Percentiles rank a stretch among this genome's conserved stretches.
These are phyloP conservation scores for Podosphaera aphanis DNA, from an alignment of 2,329 filamentous ascomycete species.

Conservation along the genomic window DNA sequence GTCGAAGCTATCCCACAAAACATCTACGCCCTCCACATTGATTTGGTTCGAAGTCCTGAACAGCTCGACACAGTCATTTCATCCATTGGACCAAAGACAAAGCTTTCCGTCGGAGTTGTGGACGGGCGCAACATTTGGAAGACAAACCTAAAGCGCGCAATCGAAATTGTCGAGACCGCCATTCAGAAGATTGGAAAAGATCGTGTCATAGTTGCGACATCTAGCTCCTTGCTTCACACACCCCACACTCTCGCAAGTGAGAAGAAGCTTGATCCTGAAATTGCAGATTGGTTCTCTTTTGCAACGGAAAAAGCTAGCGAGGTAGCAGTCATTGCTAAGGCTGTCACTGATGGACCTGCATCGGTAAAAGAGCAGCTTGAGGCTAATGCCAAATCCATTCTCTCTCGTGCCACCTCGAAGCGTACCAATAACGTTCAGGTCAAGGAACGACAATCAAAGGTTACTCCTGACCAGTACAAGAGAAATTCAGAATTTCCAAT, in stretches of 20 bases:
- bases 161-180: slow-evolving; percentile 71
- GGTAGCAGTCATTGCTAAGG: slow-evolving; percentile 85
- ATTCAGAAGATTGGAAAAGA: slow-evolving; percentile 94
- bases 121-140: slow-evolving; percentile 99
- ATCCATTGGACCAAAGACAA: slow-evolving; percentile 68
- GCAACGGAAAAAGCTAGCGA: slow-evolving; percentile 84
- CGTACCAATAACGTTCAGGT: slow-evolving; percentile 94
- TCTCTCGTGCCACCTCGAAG: slow-evolving; percentile 74
- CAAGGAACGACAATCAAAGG: slow-evolving; percentile 83
- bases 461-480: slow-evolving; percentile 68
- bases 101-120: slow-evolving; percentile 87
- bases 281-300: slow-evolving; percentile 97
- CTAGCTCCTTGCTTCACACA: slow-evolving; percentile 92
- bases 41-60: slow-evolving; percentile 95
- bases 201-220: slow-evolving; percentile 87
- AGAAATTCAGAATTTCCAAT: slow-evolving; percentile 72
- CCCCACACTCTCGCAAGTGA: slow-evolving; percentile 94
- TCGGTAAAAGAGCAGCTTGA: slow-evolving; percentile 72
- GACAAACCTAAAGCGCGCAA: slow-evolving; percentile 93
- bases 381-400: slow-evolving; percentile 86
- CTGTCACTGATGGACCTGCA: slow-evolving; percentile 77
- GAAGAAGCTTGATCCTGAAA: slow-evolving; percentile 90
- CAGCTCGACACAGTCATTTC: slow-evolving; percentile 70
- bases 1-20: slow-evolving; percentile 64
- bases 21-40: slow-evolving; percentile 72